Percentiles rank a stretch among this genome's conserved stretches.
Evolutionary conservation across 805 yeast species (phyloP).

Genomic region (Peterozyma xylosa): DNA sequence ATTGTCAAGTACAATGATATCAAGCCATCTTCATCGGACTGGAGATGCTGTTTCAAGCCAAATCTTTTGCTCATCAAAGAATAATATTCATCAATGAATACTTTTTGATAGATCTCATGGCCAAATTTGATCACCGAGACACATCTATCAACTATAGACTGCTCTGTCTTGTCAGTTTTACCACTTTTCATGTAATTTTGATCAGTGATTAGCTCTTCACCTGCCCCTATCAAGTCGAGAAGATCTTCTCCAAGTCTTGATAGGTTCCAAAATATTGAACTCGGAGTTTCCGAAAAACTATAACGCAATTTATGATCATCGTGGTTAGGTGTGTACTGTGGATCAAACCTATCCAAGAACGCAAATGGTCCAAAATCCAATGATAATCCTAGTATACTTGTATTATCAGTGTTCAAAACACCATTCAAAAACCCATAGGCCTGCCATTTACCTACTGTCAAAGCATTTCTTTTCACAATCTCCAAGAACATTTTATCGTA

Average conservation of each 20-base stretch:
- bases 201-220: slow-evolving; percentile 40
- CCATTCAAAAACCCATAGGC: slow-evolving; percentile 91
- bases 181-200: slow-evolving; percentile 31
- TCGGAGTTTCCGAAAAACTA: slow-evolving; percentile 77
- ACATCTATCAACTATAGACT: slow-evolving; percentile 50
- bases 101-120: slow-evolving; percentile 56
- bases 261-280: slow-evolving; percentile 89
- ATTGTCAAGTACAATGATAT: slow-evolving; percentile 56
- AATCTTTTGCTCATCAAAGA: slow-evolving; percentile 54
- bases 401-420: slow-evolving; percentile 89
- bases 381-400: slow-evolving; percentile 80
- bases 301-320: slow-evolving; percentile 73
- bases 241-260: slow-evolving; percentile 77
- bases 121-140: slow-evolving; percentile 54
- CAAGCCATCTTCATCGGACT: slow-evolving; percentile 34
- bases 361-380: slow-evolving; percentile 96
- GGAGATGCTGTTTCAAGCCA: slow-evolving; percentile 45
- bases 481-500: slow-evolving; percentile 71
- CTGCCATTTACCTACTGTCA: slow-evolving; percentile 78
- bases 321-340: slow-evolving; percentile 80
- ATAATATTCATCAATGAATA: slow-evolving; percentile 53
- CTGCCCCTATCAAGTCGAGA: slow-evolving; percentile 76
- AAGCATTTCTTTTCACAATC: slow-evolving; percentile 67
- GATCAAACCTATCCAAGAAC: slow-evolving; percentile 79
- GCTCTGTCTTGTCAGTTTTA: slow-evolving; percentile 41